Conservation (phyloP, 1,284 basidiomycete genomes). For the Fomitiporia mediterranea region DNA sequence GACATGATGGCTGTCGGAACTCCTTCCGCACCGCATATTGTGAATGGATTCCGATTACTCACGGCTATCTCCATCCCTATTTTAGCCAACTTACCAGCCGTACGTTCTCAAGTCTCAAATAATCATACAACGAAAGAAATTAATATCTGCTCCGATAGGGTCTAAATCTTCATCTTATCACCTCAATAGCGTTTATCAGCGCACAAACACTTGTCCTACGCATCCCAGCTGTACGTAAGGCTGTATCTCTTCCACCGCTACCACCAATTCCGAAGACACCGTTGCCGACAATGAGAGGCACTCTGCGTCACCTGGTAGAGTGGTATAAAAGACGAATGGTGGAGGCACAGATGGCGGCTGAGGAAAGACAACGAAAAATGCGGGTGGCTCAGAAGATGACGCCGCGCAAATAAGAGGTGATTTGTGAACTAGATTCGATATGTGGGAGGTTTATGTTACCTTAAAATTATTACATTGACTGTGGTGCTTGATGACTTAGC, state of each 20-base stretch:
- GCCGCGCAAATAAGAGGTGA: background rate
- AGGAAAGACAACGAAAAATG: conserved; percentile 12
- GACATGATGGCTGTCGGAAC: conserved; percentile 55
- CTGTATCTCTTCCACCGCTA: conserved; percentile 44
- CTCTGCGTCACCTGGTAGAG: conserved; percentile 27
- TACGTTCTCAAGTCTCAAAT: conserved; percentile 7
- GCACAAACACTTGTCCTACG: conserved; percentile 48
- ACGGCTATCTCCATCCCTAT: conserved; percentile 57
- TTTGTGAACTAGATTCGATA: too few relatives aligned
- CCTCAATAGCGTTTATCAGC: conserved; percentile 39
- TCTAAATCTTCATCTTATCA: conserved; percentile 57
- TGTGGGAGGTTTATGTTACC: too few relatives aligned
- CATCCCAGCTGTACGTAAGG: conserved; percentile 40
- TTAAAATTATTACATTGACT: too few relatives aligned
- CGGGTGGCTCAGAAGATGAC: conserved; percentile 1
- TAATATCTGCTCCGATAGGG: conserved; percentile 37
- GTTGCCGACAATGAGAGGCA: conserved; percentile 30
- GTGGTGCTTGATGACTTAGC: background rate
- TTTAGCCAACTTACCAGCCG: conserved; percentile 50
- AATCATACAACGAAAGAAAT: background rate
- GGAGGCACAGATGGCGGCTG: conserved; percentile 23
- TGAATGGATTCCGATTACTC: conserved; percentile 67
- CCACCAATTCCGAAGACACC: conserved; percentile 26
- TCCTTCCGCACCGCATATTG: conserved; percentile 58
- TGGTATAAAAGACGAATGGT: conserved; percentile 27